A percentile compares a stretch with the other conserved stretches of the same genome.
These are phyloP conservation scores for Mentha longifolia DNA, from an alignment of 257 asterid genomes.

Conservation along the genomic window DNA sequence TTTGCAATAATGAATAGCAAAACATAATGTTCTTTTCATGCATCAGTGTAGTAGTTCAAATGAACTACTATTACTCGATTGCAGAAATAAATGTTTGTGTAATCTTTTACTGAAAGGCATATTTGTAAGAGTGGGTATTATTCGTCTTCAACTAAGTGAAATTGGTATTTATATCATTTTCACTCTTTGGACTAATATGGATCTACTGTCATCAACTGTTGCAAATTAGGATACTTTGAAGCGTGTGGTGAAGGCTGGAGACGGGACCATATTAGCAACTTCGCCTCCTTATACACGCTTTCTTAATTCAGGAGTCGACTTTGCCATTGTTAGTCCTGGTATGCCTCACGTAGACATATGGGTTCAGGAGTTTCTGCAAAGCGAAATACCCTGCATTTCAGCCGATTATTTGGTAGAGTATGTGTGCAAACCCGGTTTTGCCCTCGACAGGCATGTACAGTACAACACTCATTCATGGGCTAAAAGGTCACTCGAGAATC, in stretches of 20 bases:
- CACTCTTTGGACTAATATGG: background rate
- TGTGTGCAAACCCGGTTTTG: constrained; percentile 88
- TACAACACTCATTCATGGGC: constrained; percentile 84
- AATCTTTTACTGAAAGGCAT: too few species aligned
- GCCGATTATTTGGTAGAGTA: constrained; percentile 92
- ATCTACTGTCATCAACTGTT: constrained; percentile 7
- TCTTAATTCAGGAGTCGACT: constrained; percentile 66
- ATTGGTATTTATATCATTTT: background rate
- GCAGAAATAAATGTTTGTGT: too few species aligned
- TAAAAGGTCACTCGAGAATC: constrained; percentile 58
- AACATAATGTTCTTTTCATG: too few species aligned
- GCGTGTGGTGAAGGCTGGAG: constrained; percentile 90
- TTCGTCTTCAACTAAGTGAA: background rate
- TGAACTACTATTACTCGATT: too few species aligned
- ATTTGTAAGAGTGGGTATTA: background rate
- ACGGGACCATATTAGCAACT: constrained; percentile 85
- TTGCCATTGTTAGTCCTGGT: constrained; percentile 79
- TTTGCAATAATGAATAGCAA: too few species aligned
- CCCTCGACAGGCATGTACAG: constrained; percentile 80
- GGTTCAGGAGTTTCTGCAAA: constrained; percentile 80
- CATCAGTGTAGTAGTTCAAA: too few species aligned
- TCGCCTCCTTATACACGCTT: constrained; percentile 89
- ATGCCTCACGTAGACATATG: constrained; percentile 78
- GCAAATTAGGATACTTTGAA: constrained; percentile 78
- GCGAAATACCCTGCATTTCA: constrained; percentile 74